Evolutionary conservation across 2,329 filamentous ascomycete genomes (phyloP).

Genomic region (Fonsecaea pedrosoi): DNA sequence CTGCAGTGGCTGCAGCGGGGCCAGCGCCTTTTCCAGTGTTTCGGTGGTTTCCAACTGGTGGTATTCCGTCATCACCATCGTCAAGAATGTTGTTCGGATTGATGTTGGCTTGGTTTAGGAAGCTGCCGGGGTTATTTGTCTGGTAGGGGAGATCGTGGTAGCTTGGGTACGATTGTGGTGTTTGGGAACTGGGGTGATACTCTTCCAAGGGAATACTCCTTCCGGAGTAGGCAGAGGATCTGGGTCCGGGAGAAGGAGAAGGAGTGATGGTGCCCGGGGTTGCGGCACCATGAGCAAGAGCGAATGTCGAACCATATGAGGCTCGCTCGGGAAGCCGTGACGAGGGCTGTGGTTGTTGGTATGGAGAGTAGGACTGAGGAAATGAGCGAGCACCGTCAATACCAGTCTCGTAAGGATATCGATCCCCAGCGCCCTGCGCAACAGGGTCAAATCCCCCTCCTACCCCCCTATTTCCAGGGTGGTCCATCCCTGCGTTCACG

Average conservation of each 20-base stretch:
- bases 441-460: constrained; percentile 25
- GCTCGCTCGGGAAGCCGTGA: constrained; percentile 29
- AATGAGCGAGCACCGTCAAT: constrained; percentile 26
- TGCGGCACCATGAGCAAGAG: constrained; percentile 38
- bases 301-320: constrained; percentile 37
- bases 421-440: constrained; percentile 27
- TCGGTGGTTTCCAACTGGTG: constrained; percentile 62
- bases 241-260: constrained; percentile 39
- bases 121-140: constrained; percentile 59
- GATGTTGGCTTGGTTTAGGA: constrained; percentile 48
- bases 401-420: constrained; percentile 27
- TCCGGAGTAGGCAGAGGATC: constrained; percentile 50
- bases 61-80: constrained; percentile 84
- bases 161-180: constrained; percentile 46
- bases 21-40: constrained; percentile 52
- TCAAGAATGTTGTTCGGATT: constrained; percentile 83
- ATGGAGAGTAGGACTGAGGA: constrained; percentile 32
- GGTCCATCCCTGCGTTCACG: constrained; percentile 33
- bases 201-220: constrained; percentile 59
- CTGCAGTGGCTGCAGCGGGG: constrained; percentile 53
- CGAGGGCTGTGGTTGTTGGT: constrained; percentile 27
- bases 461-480: constrained; percentile 23
- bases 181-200: constrained; percentile 45
- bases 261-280: constrained; percentile 42
- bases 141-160: constrained; percentile 71